Evolutionary conservation across 2,329 filamentous ascomycete species (phyloP), one percentile per base, ranked within the genome.

Genomic region (Fusarium devonianum): DNA sequence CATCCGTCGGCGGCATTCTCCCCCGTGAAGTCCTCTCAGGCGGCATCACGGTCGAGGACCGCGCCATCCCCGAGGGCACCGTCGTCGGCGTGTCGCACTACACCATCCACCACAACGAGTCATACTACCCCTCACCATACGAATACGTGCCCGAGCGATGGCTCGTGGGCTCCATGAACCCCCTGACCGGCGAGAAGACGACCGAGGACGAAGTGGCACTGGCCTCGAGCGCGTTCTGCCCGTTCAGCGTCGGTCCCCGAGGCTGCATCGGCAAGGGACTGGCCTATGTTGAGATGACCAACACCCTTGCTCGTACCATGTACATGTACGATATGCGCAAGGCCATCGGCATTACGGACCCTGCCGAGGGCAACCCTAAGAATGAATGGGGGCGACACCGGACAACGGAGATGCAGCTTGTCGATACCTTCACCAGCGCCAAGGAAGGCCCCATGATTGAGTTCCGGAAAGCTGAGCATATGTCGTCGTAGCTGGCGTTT

Each of bases 231-330:
- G 89, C 89, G 1, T 93, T 89, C 71, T 90, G 86, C 55, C 87
- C 90, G 2, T 91, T 91, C 62, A 85, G 81, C 34, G 75, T 89
- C 53, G 88, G 88, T 0, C 84, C 86, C 0, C 74, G 87, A 9
- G 86, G 86, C 2, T 91, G 88, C 65, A 88, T 90, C 44, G 88
- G 87, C 0, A 90, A 89, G 76, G 79, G 80, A 0, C 71, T 89
- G 33, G 86, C 86, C 2, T 87, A 89, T 61, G 77, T 82, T 33
- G 86, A 89, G 74, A 81, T 89, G 79, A 81, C 75, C 40, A 79
- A 82, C 5, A 81, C 84, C 2, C 68, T 89, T 44, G 86, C 85
- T 23, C 71, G 85, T 11, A 75, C 84, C 14, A 63, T 89, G 49
- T 88, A 75, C 56, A 52, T 82, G 59, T 89, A 85, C 53, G 86